Evolutionary conservation across 805 yeast species (phyloP), one percentile per base, ranked within the genome.

Genomic region (Candida succiphila): DNA sequence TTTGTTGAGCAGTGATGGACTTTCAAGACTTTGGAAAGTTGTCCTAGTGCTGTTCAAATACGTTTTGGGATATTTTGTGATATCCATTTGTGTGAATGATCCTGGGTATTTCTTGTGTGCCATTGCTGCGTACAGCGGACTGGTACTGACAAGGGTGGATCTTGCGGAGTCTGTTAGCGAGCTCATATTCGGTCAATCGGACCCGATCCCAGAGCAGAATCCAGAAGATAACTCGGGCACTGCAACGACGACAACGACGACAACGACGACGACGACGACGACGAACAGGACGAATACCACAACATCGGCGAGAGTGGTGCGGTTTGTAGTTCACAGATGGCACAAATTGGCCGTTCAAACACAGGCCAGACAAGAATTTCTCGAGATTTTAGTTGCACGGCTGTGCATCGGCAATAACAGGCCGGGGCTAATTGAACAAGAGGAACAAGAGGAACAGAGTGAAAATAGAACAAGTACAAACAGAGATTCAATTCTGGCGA

Each of bases 351-450:
- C n/a, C n/a, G n/a, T n/a, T n/a, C n/a, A n/a, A n/a, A n/a, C n/a
- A n/a, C n/a, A n/a, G 8, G 7, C 14, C 16, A 20, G 33, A 3
- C 25, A 31, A n/a, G 17, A 8, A 2, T 7, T 21, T 15, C n/a
- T 13, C 4, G 16, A 28, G 15, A 20, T n/a, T 19, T 17, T 17
- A 5, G 5, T 29, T 8, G 17, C 31, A 19, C 16, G 17, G 7
- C 14, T 32, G n/a, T 33, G 38, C 5, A 37, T 39, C 7, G 42
- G 42, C n/a, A 39, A 34, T 23, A 38, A 38, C 27, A 32, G 41
- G 18, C 29, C 27, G 4, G 25, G 26, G 7, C 26, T 29, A 14
- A 21, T 28, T 7, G 5, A n/a, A 4, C 12, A 22, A 21, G 17
- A 14, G 7, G 28, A 26, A 26, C 7, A 5, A 8, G 12, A 7